Percentiles rank a stretch among this genome's conserved stretches.
phyloP scores from a whole-genome alignment of 1,284 basidiomycete genomes.

The Grifola frondosa region DNA sequence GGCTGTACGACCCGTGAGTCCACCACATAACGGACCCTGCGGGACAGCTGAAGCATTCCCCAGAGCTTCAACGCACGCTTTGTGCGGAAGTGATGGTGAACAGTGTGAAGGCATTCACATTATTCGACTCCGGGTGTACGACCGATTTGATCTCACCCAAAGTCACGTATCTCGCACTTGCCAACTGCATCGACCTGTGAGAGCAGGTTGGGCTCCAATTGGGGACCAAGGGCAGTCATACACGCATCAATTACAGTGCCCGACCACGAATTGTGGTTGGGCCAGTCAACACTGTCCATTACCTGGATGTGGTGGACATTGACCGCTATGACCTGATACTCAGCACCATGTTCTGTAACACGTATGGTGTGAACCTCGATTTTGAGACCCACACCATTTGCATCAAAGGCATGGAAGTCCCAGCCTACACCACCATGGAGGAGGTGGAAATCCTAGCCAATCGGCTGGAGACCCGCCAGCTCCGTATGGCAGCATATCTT shows the following conservation, averaged over 20 bases:
- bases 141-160: slow-evolving; percentile 4
- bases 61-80: neutral
- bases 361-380: slow-evolving; percentile 25
- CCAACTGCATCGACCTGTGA: slow-evolving; percentile 14
- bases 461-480: neutral
- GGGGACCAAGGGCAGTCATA: slow-evolving; percentile 25
- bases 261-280: slow-evolving; percentile 4
- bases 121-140: slow-evolving; percentile 10
- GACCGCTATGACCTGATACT: slow-evolving; percentile 33
- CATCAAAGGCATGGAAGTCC: slow-evolving; percentile 3
- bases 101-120: neutral
- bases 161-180: neutral
- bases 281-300: neutral
- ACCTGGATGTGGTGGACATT: slow-evolving; percentile 33
- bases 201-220: no score
- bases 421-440: neutral
- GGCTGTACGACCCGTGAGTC: slow-evolving; percentile 5
- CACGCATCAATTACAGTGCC: slow-evolving; percentile 24
- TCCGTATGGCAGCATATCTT: neutral
- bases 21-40: neutral
- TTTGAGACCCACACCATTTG: slow-evolving; percentile 21
- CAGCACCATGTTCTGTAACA: slow-evolving; percentile 29
- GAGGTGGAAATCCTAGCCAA: neutral
- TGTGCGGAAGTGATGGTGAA: slow-evolving; percentile 8
- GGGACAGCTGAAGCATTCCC: neutral